Evolutionary conservation across 2,329 filamentous ascomycete genomes (phyloP), one percentile per base, ranked within the genome.

Genomic region (Boeremia lycopersici): DNA sequence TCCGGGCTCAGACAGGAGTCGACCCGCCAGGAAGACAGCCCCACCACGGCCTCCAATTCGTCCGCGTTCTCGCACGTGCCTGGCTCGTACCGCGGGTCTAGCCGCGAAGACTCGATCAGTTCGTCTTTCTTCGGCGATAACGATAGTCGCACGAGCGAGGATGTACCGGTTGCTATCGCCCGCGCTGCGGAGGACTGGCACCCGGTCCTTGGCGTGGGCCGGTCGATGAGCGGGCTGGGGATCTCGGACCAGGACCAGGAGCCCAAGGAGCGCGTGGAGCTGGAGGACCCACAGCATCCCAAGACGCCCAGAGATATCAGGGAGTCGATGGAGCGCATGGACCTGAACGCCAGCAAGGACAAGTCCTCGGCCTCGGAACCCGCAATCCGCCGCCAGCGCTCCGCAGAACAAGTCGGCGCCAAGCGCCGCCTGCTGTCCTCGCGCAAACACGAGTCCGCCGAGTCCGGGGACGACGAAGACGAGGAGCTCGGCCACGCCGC

Each of bases 391-490:
- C 87, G 84, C 57, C 84, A 86, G 64, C 86, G 87, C 25, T 90
- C 89, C 4, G 80, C 86, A 1, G 91, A 96, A 67, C 87, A 89
- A 60, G 84, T 92, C 23, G 86, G 85, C 60, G 85, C 86, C 3
- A 93, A 90, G 73, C 86, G 89, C 29, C 89, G 92, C 61, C 87
- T 86, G 6, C 76, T 91, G 30, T 90, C 96, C 67, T 90, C 86
- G 64, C 84, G 86, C 39, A 84, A 85, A 13, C 77, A 86, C 33
- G 91, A 96, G 64, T 87, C 89, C 50, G 86, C 86, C 12, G 93
- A 97, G 67, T 96, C 91, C 28, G 93, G 93, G 4, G 93, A 97
- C 67, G 93, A 97, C 64, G 93, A 97, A 75, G 93, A 97, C 61
- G 93, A 97, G 56, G 93, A 96, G 68, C 82, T 96, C 5, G 92